Evolutionary conservation across 2,329 filamentous ascomycete genomes (phyloP).

Genomic region (Nigrospora oryzae): DNA sequence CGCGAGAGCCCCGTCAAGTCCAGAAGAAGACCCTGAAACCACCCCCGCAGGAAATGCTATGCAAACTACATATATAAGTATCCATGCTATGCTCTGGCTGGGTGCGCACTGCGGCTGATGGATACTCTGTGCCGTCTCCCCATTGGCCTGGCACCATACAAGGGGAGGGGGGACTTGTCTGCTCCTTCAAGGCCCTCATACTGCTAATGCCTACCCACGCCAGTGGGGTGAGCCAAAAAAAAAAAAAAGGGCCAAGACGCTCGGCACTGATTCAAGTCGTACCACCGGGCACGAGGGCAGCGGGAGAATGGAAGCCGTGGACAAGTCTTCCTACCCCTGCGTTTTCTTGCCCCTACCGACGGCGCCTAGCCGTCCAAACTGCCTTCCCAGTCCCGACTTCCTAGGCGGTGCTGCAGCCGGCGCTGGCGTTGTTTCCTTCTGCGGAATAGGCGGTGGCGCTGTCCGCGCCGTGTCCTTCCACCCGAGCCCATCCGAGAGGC

Average conservation of each 20-base stretch:
- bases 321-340: constrained; percentile 10
- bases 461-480: constrained; percentile 30
- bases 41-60: neutral
- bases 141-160: too few species aligned
- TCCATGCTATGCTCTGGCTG: constrained; percentile 2
- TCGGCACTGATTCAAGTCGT: too few species aligned
- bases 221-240: too few species aligned
- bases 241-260: too few species aligned
- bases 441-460: constrained; percentile 34
- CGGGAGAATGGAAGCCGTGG: neutral
- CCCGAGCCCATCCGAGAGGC: constrained; percentile 30
- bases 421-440: constrained; percentile 37
- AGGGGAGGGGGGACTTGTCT: too few species aligned
- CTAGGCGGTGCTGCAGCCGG: constrained; percentile 41
- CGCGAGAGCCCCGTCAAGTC: constrained; percentile 43
- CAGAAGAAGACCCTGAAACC: constrained; percentile 19
- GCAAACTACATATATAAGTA: neutral
- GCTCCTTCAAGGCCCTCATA: too few species aligned
- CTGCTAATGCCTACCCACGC: too few species aligned
- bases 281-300: too few species aligned
- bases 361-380: constrained; percentile 63
- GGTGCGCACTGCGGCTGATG: neutral
- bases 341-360: constrained; percentile 52
- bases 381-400: constrained; percentile 54
- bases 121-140: too few species aligned